Percentiles rank a stretch among this genome's conserved stretches.
Evolutionary conservation across 2,329 filamentous ascomycete species (phyloP).

Genomic region (Exophiala dermatitidis): DNA sequence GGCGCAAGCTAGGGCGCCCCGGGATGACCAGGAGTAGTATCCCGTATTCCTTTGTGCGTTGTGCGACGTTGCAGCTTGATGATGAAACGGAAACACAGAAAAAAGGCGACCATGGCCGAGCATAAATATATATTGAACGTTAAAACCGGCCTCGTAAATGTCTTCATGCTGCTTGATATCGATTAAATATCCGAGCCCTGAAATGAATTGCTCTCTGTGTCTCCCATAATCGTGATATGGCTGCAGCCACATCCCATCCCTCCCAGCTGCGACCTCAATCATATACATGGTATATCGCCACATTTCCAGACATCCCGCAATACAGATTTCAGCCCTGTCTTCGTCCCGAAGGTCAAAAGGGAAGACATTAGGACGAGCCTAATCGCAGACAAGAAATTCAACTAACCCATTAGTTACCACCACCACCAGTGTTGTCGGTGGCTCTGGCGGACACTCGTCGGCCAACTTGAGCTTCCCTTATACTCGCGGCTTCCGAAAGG

Average conservation of each 20-base stretch:
- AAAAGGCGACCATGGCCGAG: not conserved
- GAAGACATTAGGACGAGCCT: conserved; percentile 7
- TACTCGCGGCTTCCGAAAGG: conserved; percentile 22
- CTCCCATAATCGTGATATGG: too few relatives aligned
- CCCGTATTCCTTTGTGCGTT: not conserved
- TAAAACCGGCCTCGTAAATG: too few relatives aligned
- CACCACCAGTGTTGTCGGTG: not conserved
- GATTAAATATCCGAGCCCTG: too few relatives aligned
- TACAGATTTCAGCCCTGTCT: not conserved
- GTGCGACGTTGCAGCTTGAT: not conserved
- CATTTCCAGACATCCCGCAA: not conserved
- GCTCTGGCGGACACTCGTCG: conserved; percentile 22
- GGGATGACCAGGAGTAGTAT: too few relatives aligned
- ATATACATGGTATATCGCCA: not conserved
- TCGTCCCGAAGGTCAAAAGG: conserved; percentile 1
- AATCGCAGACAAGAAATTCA: conserved; percentile 3
- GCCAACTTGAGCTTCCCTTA: conserved; percentile 22
- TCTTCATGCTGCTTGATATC: too few relatives aligned
- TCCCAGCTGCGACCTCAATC: not conserved
- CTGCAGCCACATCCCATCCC: not conserved
- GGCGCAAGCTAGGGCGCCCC: too few relatives aligned
- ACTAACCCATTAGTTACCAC: conserved; percentile 2
- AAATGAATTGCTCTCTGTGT: too few relatives aligned
- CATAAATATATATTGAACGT: too few relatives aligned
- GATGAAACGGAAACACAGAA: not conserved